These are phyloP conservation scores for Cnidoscolus chayamansa DNA, from an alignment of 441 rosid species.

Conservation along the genomic window DNA sequence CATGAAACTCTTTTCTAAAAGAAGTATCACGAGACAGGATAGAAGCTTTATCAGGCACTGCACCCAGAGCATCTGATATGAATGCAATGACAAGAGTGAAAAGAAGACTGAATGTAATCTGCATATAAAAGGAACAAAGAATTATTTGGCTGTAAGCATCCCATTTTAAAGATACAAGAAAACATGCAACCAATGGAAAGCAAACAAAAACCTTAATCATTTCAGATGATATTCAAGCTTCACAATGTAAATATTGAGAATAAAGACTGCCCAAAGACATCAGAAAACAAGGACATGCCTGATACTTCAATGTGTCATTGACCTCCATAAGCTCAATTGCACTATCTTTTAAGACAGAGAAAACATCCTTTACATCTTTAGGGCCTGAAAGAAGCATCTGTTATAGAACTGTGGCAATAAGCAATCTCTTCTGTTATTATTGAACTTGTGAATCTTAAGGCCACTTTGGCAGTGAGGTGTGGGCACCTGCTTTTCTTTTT, in stretches of 20 bases:
- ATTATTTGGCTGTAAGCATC: slow-evolving; percentile 12
- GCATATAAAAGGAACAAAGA: slow-evolving; percentile 36
- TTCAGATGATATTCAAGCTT: not conserved
- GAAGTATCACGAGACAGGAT: slow-evolving; percentile 73
- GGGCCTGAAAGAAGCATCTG: slow-evolving; percentile 48
- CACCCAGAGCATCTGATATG: slow-evolving; percentile 84
- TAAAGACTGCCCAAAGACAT: slow-evolving; percentile 13
- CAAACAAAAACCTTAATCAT: not conserved
- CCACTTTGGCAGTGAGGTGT: not conserved
- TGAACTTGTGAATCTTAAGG: no score
- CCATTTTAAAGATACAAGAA: not conserved
- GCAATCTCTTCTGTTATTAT: not conserved
- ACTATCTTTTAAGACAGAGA: slow-evolving; percentile 61
- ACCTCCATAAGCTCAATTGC: slow-evolving; percentile 56
- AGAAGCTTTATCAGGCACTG: slow-evolving; percentile 73
- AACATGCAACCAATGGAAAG: not conserved
- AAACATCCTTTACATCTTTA: slow-evolving; percentile 77
- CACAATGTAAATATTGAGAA: slow-evolving; percentile 8
- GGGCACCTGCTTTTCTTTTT: no score
- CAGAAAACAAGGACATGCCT: slow-evolving; percentile 47
- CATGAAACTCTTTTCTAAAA: slow-evolving; percentile 82
- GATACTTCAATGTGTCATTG: slow-evolving; percentile 56
- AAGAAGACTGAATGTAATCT: slow-evolving; percentile 81
- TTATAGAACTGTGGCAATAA: not conserved
- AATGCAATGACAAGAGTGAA: slow-evolving; percentile 77